Evolutionary conservation across 176 grass and related monocot genomes (phyloP).

Genomic region (Rhynchospora pubera): DNA sequence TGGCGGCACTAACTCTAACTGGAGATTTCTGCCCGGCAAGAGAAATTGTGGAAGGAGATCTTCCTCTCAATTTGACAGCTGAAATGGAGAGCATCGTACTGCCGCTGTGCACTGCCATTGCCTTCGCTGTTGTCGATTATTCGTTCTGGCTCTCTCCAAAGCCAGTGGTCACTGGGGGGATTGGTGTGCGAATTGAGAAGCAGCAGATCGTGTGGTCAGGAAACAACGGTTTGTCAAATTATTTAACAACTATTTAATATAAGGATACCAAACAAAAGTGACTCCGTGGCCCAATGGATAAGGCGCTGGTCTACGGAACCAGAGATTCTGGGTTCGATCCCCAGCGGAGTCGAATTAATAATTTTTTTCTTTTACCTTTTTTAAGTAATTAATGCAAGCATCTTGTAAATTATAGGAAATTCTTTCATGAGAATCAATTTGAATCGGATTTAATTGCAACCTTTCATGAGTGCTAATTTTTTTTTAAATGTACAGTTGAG

Average conservation of each 20-base stretch:
- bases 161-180: neutral
- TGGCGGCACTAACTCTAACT: constrained; percentile 14
- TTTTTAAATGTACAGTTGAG: too few relatives aligned
- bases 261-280: neutral
- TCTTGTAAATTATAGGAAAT: too few relatives aligned
- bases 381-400: too few relatives aligned
- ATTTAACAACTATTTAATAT: too few relatives aligned
- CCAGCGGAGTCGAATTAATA: constrained; percentile 26
- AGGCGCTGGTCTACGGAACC: constrained; percentile 48
- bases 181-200: neutral
- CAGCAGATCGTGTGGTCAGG: neutral
- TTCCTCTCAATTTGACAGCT: neutral
- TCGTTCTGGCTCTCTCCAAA: neutral
- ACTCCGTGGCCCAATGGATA: constrained; percentile 38
- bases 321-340: constrained; percentile 76
- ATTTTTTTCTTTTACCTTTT: too few relatives aligned
- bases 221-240: neutral
- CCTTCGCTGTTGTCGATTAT: neutral
- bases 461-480: too few relatives aligned
- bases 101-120: neutral
- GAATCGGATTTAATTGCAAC: too few relatives aligned
- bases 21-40: constrained; percentile 27
- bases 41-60: constrained; percentile 15
- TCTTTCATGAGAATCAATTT: too few relatives aligned
- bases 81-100: constrained; percentile 18